Conservation (phyloP, 208 protist genomes). For the Leishmania guyanensis region DNA sequence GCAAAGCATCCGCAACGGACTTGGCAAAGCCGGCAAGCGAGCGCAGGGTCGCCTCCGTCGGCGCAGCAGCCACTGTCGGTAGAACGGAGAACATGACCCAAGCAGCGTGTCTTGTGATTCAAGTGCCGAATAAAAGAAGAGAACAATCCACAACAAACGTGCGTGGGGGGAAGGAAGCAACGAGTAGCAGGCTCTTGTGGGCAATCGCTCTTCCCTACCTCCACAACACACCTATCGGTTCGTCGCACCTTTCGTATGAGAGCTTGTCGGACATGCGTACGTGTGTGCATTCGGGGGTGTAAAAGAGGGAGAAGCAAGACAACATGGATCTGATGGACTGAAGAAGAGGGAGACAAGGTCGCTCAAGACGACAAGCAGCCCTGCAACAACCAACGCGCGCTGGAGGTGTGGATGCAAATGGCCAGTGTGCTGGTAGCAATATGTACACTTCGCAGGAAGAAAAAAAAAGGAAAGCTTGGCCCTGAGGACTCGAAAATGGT, state of each 20-base stretch:
- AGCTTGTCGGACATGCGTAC: background rate
- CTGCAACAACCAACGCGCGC: background rate
- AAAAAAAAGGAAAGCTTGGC: background rate
- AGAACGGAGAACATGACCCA: slow-evolving; percentile 22
- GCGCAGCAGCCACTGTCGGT: slow-evolving; percentile 18
- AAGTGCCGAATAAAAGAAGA: background rate
- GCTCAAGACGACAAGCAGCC: background rate
- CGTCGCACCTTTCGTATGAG: slow-evolving; percentile 1
- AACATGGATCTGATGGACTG: background rate
- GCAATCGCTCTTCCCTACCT: background rate
- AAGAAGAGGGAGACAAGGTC: background rate
- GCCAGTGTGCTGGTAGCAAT: background rate
- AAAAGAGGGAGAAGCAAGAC: background rate
- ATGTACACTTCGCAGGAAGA: background rate
- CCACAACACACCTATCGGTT: background rate
- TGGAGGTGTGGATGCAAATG: background rate
- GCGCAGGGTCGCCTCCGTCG: slow-evolving; percentile 6
- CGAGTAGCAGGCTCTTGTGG: background rate
- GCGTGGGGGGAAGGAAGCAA: background rate
- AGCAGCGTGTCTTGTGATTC: background rate
- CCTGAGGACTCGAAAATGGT: background rate
- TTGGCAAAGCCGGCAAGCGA: slow-evolving; percentile 22
- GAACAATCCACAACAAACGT: background rate
- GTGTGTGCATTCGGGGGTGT: background rate
- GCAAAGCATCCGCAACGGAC: slow-evolving; percentile 21